These are phyloP conservation scores for Pythium rhizo-oryzae DNA, from an alignment of 352 stramenopile genomes.

Conservation along the genomic window DNA sequence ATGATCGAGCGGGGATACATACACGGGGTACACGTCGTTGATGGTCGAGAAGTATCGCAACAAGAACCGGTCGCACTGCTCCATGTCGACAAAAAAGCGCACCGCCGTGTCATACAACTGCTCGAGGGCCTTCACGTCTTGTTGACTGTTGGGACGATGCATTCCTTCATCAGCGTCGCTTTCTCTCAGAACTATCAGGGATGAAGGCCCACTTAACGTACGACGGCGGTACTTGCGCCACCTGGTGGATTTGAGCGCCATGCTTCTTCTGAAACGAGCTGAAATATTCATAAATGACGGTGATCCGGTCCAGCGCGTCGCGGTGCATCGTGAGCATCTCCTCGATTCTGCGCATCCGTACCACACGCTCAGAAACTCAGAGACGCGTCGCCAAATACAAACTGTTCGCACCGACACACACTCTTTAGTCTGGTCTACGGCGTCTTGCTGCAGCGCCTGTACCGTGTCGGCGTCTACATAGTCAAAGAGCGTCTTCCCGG, in stretches of 20 bases:
- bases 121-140: conserved; percentile 42
- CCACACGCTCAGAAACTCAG: neutral
- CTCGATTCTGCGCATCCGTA: conserved; percentile 48
- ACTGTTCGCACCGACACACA: conserved; percentile 11
- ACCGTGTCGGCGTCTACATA: conserved; percentile 86
- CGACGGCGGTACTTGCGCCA: conserved; percentile 30
- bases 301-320: conserved; percentile 61
- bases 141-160: conserved; percentile 14
- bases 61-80: conserved; percentile 84
- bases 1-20: conserved; percentile 14
- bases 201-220: conserved; percentile 16
- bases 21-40: conserved; percentile 84
- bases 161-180: neutral
- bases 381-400: neutral
- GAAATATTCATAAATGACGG: conserved; percentile 68
- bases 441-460: conserved; percentile 75
- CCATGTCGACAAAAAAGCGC: conserved; percentile 87
- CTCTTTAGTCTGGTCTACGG: conserved; percentile 72
- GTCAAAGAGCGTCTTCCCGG: conserved; percentile 80
- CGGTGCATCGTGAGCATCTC: conserved; percentile 65
- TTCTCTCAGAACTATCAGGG: neutral
- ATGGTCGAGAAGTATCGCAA: conserved; percentile 82
- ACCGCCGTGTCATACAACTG: conserved; percentile 52
- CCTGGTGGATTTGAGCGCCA: conserved; percentile 33
- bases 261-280: conserved; percentile 53